Evolutionary conservation across 2,329 filamentous ascomycete species (phyloP).

Genomic region (Thyridium curvatum): DNA sequence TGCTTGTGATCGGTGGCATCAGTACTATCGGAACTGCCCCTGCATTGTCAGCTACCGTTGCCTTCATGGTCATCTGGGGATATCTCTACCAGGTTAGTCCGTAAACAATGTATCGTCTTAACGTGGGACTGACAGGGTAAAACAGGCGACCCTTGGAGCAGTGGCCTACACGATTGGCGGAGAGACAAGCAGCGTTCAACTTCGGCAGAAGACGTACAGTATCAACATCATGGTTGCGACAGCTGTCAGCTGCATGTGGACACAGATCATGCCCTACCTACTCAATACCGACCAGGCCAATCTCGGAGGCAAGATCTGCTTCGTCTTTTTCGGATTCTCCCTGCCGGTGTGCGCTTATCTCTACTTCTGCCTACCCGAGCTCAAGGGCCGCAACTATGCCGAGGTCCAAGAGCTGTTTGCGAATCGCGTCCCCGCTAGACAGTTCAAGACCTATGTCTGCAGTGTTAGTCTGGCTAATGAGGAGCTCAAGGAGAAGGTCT

Average conservation of each 20-base stretch:
- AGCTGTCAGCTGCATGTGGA: constrained; percentile 18
- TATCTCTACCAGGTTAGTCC: constrained; percentile 8
- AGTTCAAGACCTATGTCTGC: constrained; percentile 4
- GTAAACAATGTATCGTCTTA: not conserved
- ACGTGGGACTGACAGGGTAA: not conserved
- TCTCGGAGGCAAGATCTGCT: constrained; percentile 21
- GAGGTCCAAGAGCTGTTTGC: constrained; percentile 8
- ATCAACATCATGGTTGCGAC: constrained; percentile 23
- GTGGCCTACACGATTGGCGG: constrained; percentile 21
- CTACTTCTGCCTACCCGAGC: constrained; percentile 11
- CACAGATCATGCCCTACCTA: constrained; percentile 20
- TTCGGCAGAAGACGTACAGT: constrained; percentile 22
- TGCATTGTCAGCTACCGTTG: constrained; percentile 14
- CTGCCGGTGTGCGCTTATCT: constrained; percentile 15
- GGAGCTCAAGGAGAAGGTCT: constrained; percentile 7
- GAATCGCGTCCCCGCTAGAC: constrained; percentile 3
- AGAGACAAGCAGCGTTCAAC: constrained; percentile 19
- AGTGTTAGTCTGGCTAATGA: constrained; percentile 2
- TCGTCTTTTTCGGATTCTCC: constrained; percentile 20
- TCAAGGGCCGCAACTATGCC: constrained; percentile 7
- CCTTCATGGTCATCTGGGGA: constrained; percentile 19
- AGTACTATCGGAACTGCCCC: constrained; percentile 16
- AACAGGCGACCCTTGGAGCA: constrained; percentile 15
- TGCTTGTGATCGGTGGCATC: constrained; percentile 21
- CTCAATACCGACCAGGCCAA: constrained; percentile 20